phyloP scores from a whole-genome alignment of 441 rosid species.

The Erodium trifolium region DNA sequence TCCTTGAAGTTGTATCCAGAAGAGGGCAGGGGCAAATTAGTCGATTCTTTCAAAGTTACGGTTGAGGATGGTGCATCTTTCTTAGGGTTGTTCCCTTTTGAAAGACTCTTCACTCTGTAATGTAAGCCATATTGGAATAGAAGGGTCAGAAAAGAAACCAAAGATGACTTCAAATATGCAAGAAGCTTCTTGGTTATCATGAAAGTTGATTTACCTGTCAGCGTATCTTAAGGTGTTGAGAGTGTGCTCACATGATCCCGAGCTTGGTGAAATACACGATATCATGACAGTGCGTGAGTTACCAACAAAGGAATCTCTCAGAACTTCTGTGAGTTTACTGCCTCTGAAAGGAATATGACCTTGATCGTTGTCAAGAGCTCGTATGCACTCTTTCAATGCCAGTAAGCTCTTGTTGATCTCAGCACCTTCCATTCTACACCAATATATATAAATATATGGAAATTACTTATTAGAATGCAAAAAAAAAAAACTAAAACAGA shows the following conservation, averaged over 20 bases:
- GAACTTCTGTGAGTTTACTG: slow-evolving; percentile 94
- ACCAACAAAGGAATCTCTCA: slow-evolving; percentile 93
- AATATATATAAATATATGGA: not conserved
- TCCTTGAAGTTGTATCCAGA: slow-evolving; percentile 54
- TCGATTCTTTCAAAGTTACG: slow-evolving; percentile 65
- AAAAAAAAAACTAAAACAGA: slow-evolving; percentile 3
- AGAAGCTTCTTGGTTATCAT: not conserved
- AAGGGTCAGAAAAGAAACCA: not conserved
- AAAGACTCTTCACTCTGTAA: slow-evolving; percentile 93
- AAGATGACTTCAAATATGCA: not conserved
- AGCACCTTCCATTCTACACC: slow-evolving; percentile 94
- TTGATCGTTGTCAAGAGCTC: slow-evolving; percentile 98
- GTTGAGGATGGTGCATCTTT: slow-evolving; percentile 73
- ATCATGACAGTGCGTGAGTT: slow-evolving; percentile 99
- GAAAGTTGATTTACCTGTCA: slow-evolving; percentile 55
- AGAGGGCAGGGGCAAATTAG: slow-evolving; percentile 54
- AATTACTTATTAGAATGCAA: not conserved
- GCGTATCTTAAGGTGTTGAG: slow-evolving; percentile 95
- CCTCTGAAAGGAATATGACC: slow-evolving; percentile 99
- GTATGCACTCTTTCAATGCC: slow-evolving; percentile 93
- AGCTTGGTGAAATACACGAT: slow-evolving; percentile 94
- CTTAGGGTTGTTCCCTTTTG: slow-evolving; percentile 80
- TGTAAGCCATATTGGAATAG: slow-evolving; percentile 7
- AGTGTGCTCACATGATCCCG: slow-evolving; percentile 96
- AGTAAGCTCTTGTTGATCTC: slow-evolving; percentile 32